Percentiles rank a stretch among this genome's conserved stretches.
phyloP scores from a whole-genome alignment of 1,284 basidiomycete species.

The Sanghuangporus weigelae region DNA sequence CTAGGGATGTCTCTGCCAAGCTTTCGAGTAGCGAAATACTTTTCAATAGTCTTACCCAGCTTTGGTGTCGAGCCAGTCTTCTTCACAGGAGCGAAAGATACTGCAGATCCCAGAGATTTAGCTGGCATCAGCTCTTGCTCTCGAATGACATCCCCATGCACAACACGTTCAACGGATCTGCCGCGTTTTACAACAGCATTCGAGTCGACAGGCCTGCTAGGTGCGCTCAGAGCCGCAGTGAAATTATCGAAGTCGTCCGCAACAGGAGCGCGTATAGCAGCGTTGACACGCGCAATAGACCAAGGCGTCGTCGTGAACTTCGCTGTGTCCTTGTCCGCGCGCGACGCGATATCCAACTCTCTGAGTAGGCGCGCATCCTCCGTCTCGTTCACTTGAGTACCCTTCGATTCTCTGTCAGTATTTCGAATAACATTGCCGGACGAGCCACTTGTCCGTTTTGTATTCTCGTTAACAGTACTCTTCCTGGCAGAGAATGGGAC shows the following conservation, averaged over 20 bases:
- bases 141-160: not conserved
- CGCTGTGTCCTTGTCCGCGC: slow-evolving; percentile 45
- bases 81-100: not conserved
- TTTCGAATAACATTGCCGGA: no score
- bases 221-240: not conserved
- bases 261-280: slow-evolving; percentile 38
- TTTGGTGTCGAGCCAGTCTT: not conserved
- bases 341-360: slow-evolving; percentile 54
- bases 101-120: not conserved
- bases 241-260: not conserved
- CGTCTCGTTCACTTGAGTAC: not conserved
- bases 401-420: no score
- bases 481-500: no score
- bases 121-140: not conserved
- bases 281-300: slow-evolving; percentile 70
- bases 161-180: not conserved
- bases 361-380: slow-evolving; percentile 30
- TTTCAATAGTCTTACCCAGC: not conserved
- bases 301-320: slow-evolving; percentile 67
- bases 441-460: no score
- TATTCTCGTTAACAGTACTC: no score
- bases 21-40: not conserved
- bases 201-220: not conserved
- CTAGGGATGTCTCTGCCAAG: not conserved
- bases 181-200: not conserved